A percentile compares a stretch with the other conserved stretches of the same genome.
Conservation (phyloP, 495 filamentous ascomycete species). For the Beverwykella pulmonaria region DNA sequence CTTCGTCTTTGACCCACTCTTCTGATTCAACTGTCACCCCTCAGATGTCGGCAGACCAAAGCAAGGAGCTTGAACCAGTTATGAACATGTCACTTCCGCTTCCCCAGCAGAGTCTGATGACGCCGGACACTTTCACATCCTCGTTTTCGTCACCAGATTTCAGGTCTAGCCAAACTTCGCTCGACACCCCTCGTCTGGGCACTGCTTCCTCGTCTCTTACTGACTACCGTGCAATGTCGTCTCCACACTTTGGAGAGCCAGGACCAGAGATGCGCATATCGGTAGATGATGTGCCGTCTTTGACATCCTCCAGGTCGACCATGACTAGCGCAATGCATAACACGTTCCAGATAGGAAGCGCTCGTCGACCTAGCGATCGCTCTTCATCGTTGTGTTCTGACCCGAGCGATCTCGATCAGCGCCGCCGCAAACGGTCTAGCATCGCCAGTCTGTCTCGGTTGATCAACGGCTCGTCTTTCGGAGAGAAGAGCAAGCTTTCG, state of each 20-base stretch:
- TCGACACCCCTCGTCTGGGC: constrained; percentile 69
- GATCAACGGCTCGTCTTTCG: constrained; percentile 70
- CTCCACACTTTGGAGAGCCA: constrained; percentile 63
- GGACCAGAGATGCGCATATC: constrained; percentile 70
- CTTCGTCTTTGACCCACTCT: constrained; percentile 51
- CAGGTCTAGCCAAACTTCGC: constrained; percentile 46
- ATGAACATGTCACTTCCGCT: constrained; percentile 41
- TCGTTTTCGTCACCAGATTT: constrained; percentile 56
- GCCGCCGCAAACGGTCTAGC: constrained; percentile 76
- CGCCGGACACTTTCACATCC: constrained; percentile 45
- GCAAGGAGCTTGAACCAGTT: constrained; percentile 47
- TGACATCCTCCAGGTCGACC: constrained; percentile 84
- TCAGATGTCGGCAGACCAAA: constrained; percentile 44
- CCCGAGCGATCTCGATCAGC: constrained; percentile 46
- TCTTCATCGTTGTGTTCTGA: constrained; percentile 68
- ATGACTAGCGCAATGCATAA: constrained; percentile 65
- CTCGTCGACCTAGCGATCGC: constrained; percentile 57
- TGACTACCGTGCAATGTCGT: constrained; percentile 66
- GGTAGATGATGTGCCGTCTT: constrained; percentile 82
- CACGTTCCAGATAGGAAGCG: constrained; percentile 54
- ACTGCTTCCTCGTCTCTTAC: constrained; percentile 71
- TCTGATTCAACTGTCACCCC: constrained; percentile 63
- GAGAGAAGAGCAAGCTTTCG: constrained; percentile 77
- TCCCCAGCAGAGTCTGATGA: constrained; percentile 40
- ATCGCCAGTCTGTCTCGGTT: constrained; percentile 83